Conservation (phyloP, 805 yeast genomes). For the Wickerhamomyces rabaulensis region DNA sequence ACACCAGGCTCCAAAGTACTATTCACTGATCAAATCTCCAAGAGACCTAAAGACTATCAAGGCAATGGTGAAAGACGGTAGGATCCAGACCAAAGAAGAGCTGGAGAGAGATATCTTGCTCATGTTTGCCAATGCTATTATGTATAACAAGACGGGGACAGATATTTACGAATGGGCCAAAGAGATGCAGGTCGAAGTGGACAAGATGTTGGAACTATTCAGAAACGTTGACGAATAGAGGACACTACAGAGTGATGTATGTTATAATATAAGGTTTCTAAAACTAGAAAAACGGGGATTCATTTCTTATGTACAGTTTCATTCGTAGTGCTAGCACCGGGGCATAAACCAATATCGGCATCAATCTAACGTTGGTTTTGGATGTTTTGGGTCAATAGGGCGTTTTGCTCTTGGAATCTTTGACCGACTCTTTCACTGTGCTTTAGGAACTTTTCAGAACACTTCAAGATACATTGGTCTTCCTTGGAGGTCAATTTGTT, state of each 20-base stretch:
- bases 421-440: slow-evolving; percentile 98
- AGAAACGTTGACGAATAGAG: slow-evolving; percentile 41
- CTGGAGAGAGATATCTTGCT: slow-evolving; percentile 64
- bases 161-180: slow-evolving; percentile 58
- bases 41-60: slow-evolving; percentile 63
- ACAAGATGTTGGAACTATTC: slow-evolving; percentile 50
- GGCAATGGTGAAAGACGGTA: slow-evolving; percentile 51
- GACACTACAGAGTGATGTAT: background rate
- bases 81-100: slow-evolving; percentile 42
- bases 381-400: slow-evolving; percentile 67
- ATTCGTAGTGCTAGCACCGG: background rate
- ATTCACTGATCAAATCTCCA: slow-evolving; percentile 55
- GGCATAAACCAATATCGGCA: background rate
- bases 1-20: slow-evolving; percentile 66
- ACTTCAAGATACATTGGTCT: slow-evolving; percentile 77
- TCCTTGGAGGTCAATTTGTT: slow-evolving; percentile 82
- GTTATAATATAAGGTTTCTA: background rate
- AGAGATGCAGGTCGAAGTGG: slow-evolving; percentile 68
- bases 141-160: slow-evolving; percentile 67
- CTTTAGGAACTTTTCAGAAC: slow-evolving; percentile 96
- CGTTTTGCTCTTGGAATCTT: slow-evolving; percentile 97
- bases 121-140: slow-evolving; percentile 81
- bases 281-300: background rate
- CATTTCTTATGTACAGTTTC: background rate
- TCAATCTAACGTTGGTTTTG: background rate